These are phyloP conservation scores for Thelonectria blattea DNA, from an alignment of 2,329 filamentous ascomycete genomes.

Conservation along the genomic window DNA sequence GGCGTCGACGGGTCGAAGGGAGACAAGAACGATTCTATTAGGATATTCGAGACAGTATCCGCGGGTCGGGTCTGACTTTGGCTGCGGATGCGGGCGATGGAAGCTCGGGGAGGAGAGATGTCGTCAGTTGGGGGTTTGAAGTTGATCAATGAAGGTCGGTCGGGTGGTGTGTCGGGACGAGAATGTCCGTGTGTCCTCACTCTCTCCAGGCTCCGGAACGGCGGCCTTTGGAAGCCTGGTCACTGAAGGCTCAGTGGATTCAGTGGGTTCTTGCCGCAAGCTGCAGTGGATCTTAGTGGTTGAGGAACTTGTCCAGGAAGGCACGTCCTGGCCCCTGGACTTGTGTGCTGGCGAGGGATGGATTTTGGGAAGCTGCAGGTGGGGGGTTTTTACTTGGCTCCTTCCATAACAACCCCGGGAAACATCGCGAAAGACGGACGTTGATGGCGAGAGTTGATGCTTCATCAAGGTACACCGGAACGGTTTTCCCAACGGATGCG, in stretches of 20 bases:
- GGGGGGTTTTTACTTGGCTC: not conserved
- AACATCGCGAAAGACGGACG: not conserved
- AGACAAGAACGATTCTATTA: constrained; percentile 6
- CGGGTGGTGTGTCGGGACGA: constrained; percentile 18
- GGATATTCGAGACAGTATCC: not conserved
- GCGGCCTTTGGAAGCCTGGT: no score
- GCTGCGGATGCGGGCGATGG: constrained; percentile 18
- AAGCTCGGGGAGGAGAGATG: constrained; percentile 14
- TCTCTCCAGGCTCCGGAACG: not conserved
- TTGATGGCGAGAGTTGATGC: not conserved
- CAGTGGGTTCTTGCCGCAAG: constrained; percentile 8
- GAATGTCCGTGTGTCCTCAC: constrained; percentile 5
- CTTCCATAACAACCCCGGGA: not conserved
- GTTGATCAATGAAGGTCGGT: constrained; percentile 1
- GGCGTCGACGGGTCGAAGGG: constrained; percentile 21
- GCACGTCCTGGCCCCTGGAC: not conserved
- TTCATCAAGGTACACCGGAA: no score
- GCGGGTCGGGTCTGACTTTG: not conserved
- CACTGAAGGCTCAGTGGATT: constrained; percentile 12
- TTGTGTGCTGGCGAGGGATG: constrained; percentile 8
- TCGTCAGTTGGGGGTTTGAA: constrained; percentile 11
- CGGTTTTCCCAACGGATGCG: no score
- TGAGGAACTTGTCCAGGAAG: not conserved
- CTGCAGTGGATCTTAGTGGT: constrained; percentile 3
- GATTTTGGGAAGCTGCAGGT: constrained; percentile 3